Conservation (phyloP, 2,329 filamentous ascomycete genomes). For the Claviceps paspali region DNA sequence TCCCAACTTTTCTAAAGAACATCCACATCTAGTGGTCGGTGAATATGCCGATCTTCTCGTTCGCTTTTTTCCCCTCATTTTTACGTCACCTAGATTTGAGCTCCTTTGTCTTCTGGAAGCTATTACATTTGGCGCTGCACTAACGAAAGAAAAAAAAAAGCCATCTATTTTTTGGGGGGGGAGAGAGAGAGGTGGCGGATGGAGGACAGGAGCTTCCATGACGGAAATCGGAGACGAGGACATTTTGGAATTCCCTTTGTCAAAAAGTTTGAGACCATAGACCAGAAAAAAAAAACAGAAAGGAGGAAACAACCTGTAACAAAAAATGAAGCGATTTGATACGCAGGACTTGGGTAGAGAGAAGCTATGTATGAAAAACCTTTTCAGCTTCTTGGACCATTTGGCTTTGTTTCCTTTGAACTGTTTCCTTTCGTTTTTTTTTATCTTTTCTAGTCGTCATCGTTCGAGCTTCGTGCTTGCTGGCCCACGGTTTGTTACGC, state of each 20-base stretch:
- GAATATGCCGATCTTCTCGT: neutral
- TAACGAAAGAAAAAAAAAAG: conserved; percentile 3
- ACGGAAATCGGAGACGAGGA: conserved; percentile 6
- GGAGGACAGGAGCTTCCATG: too few relatives aligned
- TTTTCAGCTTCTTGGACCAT: conserved; percentile 12
- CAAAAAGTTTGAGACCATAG: conserved; percentile 19
- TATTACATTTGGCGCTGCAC: conserved; percentile 1
- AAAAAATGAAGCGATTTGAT: conserved; percentile 22
- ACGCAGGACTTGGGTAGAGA: conserved; percentile 17
- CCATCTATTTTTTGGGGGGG: too few relatives aligned
- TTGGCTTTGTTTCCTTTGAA: too few relatives aligned
- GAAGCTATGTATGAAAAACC: conserved; percentile 20
- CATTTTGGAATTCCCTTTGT: conserved; percentile 13
- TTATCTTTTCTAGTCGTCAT: conserved; percentile 2
- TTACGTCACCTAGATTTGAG: conserved; percentile 3
- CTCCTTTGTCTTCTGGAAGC: conserved; percentile 4
- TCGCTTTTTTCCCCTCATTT: neutral
- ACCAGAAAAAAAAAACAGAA: conserved; percentile 19
- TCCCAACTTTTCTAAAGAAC: neutral
- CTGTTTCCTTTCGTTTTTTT: conserved; percentile 6
- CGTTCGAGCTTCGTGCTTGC: conserved; percentile 2
- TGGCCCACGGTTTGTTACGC: too few relatives aligned
- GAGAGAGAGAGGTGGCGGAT: conserved; percentile 6
- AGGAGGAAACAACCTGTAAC: conserved; percentile 17
- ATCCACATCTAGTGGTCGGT: neutral